Conservation (phyloP, 257 asterid species). For the Cinchona pubescens region DNA sequence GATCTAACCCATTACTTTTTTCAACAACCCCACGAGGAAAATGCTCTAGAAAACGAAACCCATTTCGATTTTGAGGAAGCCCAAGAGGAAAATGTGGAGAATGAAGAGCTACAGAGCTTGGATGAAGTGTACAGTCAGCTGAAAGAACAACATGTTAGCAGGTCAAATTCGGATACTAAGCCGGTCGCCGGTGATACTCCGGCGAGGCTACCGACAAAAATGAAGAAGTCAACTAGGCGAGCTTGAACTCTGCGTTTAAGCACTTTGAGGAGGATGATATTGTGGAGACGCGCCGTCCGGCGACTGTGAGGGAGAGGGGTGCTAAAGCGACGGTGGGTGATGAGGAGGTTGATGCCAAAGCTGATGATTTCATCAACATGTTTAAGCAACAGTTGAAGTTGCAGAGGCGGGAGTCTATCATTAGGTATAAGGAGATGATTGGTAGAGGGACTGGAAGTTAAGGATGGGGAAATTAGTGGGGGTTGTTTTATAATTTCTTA, state of each 20-base stretch:
- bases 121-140: constrained; percentile 59
- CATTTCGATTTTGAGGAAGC: constrained; percentile 7
- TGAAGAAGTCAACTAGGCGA: constrained; percentile 66
- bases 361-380: constrained; percentile 74
- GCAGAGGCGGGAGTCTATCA: constrained; percentile 76
- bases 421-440: constrained; percentile 68
- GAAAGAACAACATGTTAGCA: constrained; percentile 28
- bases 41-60: constrained; percentile 5
- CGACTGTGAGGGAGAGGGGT: constrained; percentile 49
- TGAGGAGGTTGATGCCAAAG: constrained; percentile 68
- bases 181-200: constrained; percentile 54
- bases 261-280: constrained; percentile 46
- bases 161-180: constrained; percentile 59
- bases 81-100: constrained; percentile 26
- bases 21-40: constrained; percentile 14
- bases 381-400: constrained; percentile 81
- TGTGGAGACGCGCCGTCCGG: constrained; percentile 66
- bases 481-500: constrained; percentile 31
- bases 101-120: constrained; percentile 35
- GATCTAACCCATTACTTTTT: constrained; percentile 25
- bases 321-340: constrained; percentile 42
- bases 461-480: constrained; percentile 4
- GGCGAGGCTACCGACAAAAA: constrained; percentile 38
- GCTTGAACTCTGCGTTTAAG: constrained; percentile 42
- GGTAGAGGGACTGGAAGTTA: constrained; percentile 51